These are phyloP conservation scores for Skeletonema grethae DNA, from an alignment of 108 stramenopile species.

Conservation along the genomic window DNA sequence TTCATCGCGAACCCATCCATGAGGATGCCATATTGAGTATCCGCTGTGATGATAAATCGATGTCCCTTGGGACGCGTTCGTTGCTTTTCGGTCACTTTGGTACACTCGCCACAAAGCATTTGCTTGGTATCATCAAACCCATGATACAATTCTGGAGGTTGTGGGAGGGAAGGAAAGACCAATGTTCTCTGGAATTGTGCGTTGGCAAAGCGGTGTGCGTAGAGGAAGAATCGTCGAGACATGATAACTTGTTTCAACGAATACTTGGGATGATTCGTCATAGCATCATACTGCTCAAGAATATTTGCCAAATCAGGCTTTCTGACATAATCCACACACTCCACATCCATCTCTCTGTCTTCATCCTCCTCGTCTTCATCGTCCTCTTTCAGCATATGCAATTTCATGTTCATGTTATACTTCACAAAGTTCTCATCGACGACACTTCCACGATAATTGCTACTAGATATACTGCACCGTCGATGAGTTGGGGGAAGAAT, in stretches of 20 bases:
- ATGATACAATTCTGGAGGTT: conserved; percentile 14
- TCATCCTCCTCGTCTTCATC: not conserved
- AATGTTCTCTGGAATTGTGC: conserved; percentile 17
- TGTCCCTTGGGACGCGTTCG: conserved; percentile 26
- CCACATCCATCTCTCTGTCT: conserved; percentile 3
- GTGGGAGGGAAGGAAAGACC: conserved; percentile 16
- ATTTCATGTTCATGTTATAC: conserved; percentile 22
- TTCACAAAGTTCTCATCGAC: conserved; percentile 12
- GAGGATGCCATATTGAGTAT: conserved; percentile 36
- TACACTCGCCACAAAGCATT: conserved; percentile 21
- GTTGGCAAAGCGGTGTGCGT: conserved; percentile 19
- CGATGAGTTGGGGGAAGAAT: not conserved
- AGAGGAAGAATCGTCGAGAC: conserved; percentile 28
- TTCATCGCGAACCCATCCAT: conserved; percentile 42
- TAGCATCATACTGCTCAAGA: conserved; percentile 19
- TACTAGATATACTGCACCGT: not conserved
- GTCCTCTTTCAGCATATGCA: not conserved
- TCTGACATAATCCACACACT: conserved; percentile 17
- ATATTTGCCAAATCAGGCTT: conserved; percentile 23
- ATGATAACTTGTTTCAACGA: conserved; percentile 24
- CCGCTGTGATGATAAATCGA: conserved; percentile 37
- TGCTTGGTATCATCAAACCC: not conserved
- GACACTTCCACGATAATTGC: not conserved
- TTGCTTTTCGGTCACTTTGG: conserved; percentile 15
- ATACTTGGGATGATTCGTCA: conserved; percentile 35